phyloP scores from a whole-genome alignment of 2,329 filamentous ascomycete genomes.

The Annulohypoxylon truncatum region DNA sequence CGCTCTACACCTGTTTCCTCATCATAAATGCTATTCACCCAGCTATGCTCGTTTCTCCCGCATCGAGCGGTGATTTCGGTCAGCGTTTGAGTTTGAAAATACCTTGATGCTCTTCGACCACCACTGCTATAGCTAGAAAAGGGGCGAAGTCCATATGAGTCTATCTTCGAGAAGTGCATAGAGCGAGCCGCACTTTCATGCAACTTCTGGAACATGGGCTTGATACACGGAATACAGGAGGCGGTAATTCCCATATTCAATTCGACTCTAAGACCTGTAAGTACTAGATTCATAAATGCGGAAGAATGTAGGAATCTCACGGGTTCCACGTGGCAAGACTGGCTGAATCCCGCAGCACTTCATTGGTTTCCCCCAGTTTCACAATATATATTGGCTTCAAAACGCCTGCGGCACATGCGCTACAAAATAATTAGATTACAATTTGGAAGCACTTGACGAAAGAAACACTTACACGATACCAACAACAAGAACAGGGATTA shows the following conservation, averaged over 20 bases:
- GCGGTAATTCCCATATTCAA: constrained; percentile 54
- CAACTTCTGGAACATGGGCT: constrained; percentile 51
- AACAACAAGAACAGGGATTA: constrained; percentile 56
- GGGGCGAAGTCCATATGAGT: constrained; percentile 33
- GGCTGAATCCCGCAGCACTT: constrained; percentile 59
- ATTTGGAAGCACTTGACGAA: neutral
- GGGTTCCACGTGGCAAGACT: constrained; percentile 62
- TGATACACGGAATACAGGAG: constrained; percentile 51
- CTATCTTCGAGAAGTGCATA: constrained; percentile 45
- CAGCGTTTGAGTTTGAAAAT: constrained; percentile 40
- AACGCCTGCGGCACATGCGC: constrained; percentile 55
- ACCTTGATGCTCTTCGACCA: constrained; percentile 47
- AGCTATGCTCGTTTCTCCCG: neutral
- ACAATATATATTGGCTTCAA: constrained; percentile 55
- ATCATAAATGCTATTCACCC: neutral
- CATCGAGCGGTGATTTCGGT: constrained; percentile 10
- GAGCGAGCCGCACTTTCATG: constrained; percentile 50
- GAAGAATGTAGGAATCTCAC: constrained; percentile 25
- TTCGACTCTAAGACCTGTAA: constrained; percentile 42
- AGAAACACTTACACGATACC: constrained; percentile 54
- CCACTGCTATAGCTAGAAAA: constrained; percentile 37
- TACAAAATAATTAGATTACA: constrained; percentile 5
- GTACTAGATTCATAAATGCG: no score
- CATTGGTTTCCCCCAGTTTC: constrained; percentile 54
- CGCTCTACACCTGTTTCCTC: constrained; percentile 24